Base-by-base conservation (phyloP, 73 alveolate species). In the Blepharisma japonicum region DNA sequence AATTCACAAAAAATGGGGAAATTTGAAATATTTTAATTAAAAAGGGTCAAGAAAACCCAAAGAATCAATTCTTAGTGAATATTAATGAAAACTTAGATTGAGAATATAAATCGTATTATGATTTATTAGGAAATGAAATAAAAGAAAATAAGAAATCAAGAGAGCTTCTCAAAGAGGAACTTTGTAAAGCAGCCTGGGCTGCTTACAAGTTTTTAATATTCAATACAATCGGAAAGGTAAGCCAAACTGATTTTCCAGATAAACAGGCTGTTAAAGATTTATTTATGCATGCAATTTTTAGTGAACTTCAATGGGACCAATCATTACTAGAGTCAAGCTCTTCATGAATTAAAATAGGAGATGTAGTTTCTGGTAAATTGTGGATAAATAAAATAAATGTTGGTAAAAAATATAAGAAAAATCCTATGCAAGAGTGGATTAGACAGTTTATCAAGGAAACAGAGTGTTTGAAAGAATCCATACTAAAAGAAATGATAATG, bases 371-470 rank as follows among this genome's bases (percentile, higher is more conserved):
- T 9, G 72, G 72, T 6, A 21, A 7, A 6, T 38, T 56, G 7
- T 56, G 72, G 72, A 6, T 56, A 20, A 38, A 8, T 7, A 7
- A 56, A 20, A 21, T 21, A 8, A 14, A 6, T 6, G 72, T 56
- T 8, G 45, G 45, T 8, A 56, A 56, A 20, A 7, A 8, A 6
- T 20, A 7, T 14, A 8, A 56, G 45, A 56, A 56, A 20, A 56
- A 56, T 20, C 47, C 72, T 6, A 56, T 56, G 72, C 45, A 7
- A 7, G 72, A 56, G 45, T 56, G 72, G 72, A 56, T 56, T 8
- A 7, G 72, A 56, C 46, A 6, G 7, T 56, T 56, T 20, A 56
- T 38, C 6, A 56, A 56, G 45, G 72, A 56, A 56, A 20, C 42
- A 7, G 72, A 56, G 18, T 38, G 9, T 56, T 56, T 56, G 18